These are phyloP conservation scores for Entonaema liquescens DNA, from an alignment of 495 filamentous ascomycete genomes.

Conservation along the genomic window DNA sequence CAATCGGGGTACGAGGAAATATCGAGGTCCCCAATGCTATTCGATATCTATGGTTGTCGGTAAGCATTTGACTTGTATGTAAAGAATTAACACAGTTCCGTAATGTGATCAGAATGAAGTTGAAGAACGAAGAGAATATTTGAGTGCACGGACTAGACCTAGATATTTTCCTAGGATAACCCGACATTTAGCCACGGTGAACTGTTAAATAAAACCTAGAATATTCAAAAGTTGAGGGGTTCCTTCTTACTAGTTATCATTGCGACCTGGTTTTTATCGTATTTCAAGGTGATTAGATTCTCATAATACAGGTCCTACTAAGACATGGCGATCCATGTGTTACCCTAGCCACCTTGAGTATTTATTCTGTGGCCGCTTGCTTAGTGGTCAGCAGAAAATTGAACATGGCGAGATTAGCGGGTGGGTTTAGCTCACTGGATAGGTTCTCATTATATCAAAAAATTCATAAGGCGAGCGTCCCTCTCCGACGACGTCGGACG, in stretches of 20 bases:
- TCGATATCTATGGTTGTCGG: too few relatives aligned
- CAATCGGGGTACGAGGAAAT: too few relatives aligned
- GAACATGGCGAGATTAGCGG: not conserved
- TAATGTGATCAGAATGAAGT: not conserved
- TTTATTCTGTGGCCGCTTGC: not conserved
- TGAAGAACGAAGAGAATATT: not conserved
- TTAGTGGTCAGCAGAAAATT: not conserved
- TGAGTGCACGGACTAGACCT: not conserved
- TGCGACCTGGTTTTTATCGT: too few relatives aligned
- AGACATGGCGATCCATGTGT: not conserved
- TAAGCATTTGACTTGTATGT: too few relatives aligned
- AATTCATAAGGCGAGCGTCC: not conserved
- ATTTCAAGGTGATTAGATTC: not conserved
- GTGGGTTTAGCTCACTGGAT: not conserved
- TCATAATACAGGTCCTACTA: not conserved
- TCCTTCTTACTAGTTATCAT: not conserved
- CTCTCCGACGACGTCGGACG: not conserved
- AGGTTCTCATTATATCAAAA: not conserved
- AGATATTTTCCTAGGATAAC: not conserved
- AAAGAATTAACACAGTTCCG: not conserved
- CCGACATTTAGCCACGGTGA: not conserved
- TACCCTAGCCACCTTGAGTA: not conserved
- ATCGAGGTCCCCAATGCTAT: too few relatives aligned
- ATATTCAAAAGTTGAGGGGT: not conserved
- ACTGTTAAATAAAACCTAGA: not conserved